A percentile compares a stretch with the other conserved stretches of the same genome.
Evolutionary conservation across 108 stramenopile genomes (phyloP).

Genomic region (Hondaea fermentalgiana): DNA sequence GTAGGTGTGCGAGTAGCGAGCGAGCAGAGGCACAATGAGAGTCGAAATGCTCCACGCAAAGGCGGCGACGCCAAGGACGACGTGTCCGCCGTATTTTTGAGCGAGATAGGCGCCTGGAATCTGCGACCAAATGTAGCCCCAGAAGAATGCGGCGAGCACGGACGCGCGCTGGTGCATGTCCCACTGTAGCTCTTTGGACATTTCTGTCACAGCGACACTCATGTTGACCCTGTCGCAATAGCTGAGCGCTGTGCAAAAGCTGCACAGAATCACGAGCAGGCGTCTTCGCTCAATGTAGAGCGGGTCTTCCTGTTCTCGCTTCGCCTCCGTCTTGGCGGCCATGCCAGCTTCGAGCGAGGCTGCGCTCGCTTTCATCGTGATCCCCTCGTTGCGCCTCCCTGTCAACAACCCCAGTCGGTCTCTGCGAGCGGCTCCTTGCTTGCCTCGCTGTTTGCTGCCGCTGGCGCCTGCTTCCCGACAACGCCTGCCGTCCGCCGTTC

Average conservation of each 20-base stretch:
- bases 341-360: too few species aligned
- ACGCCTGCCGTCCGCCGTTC: too few species aligned
- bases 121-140: slow-evolving; percentile 7
- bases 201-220: not conserved
- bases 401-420: too few species aligned
- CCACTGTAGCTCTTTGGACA: slow-evolving; percentile 11
- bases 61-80: not conserved
- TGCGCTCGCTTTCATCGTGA: too few species aligned
- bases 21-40: not conserved
- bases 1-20: not conserved
- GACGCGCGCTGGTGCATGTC: not conserved
- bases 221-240: slow-evolving; percentile 15
- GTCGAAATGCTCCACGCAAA: slow-evolving; percentile 5
- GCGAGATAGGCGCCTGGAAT: slow-evolving; percentile 5
- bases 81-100: not conserved
- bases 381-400: too few species aligned
- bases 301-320: not conserved
- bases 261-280: slow-evolving; percentile 5
- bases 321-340: too few species aligned
- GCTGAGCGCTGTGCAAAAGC: slow-evolving; percentile 8
- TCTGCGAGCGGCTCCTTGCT: too few species aligned
- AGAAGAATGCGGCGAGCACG: slow-evolving; percentile 7
- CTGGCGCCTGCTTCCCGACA: too few species aligned
- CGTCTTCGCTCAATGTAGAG: not conserved
- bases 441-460: too few species aligned